Percentiles rank a stretch among this genome's conserved stretches.
These are phyloP conservation scores for Davidsoniella eucalypti DNA, from an alignment of 2,329 filamentous ascomycete species.

Conservation along the genomic window DNA sequence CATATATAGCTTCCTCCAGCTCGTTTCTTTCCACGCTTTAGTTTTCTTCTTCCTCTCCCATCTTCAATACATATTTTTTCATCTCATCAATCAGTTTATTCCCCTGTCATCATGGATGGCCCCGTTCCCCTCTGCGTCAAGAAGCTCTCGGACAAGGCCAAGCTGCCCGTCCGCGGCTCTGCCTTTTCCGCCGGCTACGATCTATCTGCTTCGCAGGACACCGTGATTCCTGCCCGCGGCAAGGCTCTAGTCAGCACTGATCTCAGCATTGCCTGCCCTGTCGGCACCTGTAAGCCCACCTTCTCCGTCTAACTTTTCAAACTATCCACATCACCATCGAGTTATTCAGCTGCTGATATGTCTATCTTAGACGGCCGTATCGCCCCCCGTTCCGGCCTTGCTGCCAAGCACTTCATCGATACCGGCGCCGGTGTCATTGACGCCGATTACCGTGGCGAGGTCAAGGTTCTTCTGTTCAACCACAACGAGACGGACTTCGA, in stretches of 20 bases:
- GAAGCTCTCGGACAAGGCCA: constrained; percentile 67
- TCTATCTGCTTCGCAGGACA: constrained; percentile 63
- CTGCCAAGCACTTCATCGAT: constrained; percentile 89
- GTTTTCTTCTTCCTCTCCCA: background rate
- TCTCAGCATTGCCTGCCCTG: constrained; percentile 78
- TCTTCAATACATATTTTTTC: background rate
- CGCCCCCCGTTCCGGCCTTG: constrained; percentile 79
- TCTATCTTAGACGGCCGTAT: constrained; percentile 59
- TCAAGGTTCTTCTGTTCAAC: constrained; percentile 94
- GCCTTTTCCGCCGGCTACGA: constrained; percentile 89
- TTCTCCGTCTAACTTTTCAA: background rate
- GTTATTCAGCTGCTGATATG: background rate
- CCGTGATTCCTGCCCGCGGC: constrained; percentile 62
- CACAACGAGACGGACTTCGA: constrained; percentile 67
- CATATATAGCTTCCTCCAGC: too few species aligned
- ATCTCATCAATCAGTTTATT: background rate
- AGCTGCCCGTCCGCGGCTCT: constrained; percentile 73
- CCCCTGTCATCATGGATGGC: background rate
- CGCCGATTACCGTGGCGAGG: constrained; percentile 84
- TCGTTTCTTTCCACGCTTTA: too few species aligned
- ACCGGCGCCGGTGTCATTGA: constrained; percentile 94
- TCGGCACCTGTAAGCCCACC: constrained; percentile 63
- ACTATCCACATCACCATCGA: background rate
- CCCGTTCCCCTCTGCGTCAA: constrained; percentile 57
- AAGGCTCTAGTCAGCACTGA: constrained; percentile 82